Base-by-base conservation (phyloP, 176 grass and related monocot species). In the Triticum aestivum region DNA sequence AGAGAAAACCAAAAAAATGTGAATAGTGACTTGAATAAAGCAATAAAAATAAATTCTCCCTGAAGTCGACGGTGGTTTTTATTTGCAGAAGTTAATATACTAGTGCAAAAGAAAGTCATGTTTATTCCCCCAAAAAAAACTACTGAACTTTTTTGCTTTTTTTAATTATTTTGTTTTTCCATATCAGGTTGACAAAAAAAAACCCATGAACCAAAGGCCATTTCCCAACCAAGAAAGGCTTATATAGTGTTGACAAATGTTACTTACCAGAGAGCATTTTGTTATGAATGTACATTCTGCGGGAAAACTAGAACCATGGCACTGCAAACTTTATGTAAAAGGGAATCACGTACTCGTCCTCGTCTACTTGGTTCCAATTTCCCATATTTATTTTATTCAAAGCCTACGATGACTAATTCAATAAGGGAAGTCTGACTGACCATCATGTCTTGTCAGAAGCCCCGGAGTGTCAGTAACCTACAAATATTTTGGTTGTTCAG, bases 391-490 rank as follows among this genome's bases (percentile, higher is more conserved):
- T 49, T 45, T 49, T 38, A 78, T 70, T 30, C 47, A 85, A 89
- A 9, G 11, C 23, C 44, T 12, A 75, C 9, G 61, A 8, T 20
- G 73, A 67, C 3, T 73, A 26, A 13, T 76, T 35, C 7, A 65
- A 58, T 13, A 74, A 79, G 54, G 70, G 20, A 9, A 87, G 49
- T 80, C 26, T 84, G 14, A 83, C 75, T 79, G 13, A 98, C 96
- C 92, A 79, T 98, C 93, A 61, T 91, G 83, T 89, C 96, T 98
- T 9, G 65, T 93, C 85, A 98, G 90, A 81, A 98, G 92, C 67
- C 96, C 93, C 44, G 96, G 96, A 77, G 96, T 96, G 84, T 98
- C 93, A 27, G 96, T 98, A 91, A 98, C 93, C 96, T 98, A 81
- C 70, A 58, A 87, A 62, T 80, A 54, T 39, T 88, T 63, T 51